Percentiles rank a stretch among this genome's conserved stretches.
phyloP scores from a whole-genome alignment of 768 basidiomycete genomes.

The Chiua virens region DNA sequence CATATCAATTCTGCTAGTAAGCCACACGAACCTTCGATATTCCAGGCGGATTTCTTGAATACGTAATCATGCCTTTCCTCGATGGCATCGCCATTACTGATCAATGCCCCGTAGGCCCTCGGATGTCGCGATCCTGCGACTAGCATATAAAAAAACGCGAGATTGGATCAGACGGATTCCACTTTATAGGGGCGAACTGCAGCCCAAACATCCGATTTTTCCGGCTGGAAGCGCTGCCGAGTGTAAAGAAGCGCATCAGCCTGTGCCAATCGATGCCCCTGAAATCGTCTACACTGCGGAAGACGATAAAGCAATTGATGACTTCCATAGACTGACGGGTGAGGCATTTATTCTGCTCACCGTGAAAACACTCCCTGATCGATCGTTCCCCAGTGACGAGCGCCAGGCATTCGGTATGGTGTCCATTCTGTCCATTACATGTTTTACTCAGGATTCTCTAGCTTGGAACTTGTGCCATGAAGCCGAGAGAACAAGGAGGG shows the following conservation, averaged over 20 bases:
- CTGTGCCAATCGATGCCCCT: conserved; percentile 26
- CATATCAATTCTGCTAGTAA: conserved; percentile 47
- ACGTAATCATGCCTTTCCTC: conserved; percentile 34
- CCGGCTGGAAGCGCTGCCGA: conserved; percentile 27
- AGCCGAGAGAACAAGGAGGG: conserved; percentile 52
- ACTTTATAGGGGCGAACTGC: conserved; percentile 36
- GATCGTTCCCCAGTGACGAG: conserved; percentile 22
- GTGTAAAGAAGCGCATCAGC: conserved; percentile 14
- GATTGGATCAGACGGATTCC: conserved; percentile 41
- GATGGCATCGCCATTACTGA: not conserved
- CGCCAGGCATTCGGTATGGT: conserved; percentile 34
- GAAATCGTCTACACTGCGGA: conserved; percentile 33
- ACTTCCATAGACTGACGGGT: conserved; percentile 24
- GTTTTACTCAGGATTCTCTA: conserved; percentile 17
- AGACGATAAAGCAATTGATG: conserved; percentile 36
- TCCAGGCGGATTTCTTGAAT: conserved; percentile 47
- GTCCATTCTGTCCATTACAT: not conserved
- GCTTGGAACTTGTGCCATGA: conserved; percentile 72
- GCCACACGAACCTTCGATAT: conserved; percentile 39
- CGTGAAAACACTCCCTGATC: not conserved
- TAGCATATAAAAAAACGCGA: conserved; percentile 28
- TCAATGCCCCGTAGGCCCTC: conserved; percentile 14
- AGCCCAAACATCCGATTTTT: conserved; percentile 14
- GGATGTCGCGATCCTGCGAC: conserved; percentile 26
- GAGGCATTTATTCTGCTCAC: not conserved